Percentiles rank a stretch among this genome's conserved stretches.
These are phyloP conservation scores for Tuber brumale DNA, from an alignment of 495 filamentous ascomycete genomes.

Conservation along the genomic window DNA sequence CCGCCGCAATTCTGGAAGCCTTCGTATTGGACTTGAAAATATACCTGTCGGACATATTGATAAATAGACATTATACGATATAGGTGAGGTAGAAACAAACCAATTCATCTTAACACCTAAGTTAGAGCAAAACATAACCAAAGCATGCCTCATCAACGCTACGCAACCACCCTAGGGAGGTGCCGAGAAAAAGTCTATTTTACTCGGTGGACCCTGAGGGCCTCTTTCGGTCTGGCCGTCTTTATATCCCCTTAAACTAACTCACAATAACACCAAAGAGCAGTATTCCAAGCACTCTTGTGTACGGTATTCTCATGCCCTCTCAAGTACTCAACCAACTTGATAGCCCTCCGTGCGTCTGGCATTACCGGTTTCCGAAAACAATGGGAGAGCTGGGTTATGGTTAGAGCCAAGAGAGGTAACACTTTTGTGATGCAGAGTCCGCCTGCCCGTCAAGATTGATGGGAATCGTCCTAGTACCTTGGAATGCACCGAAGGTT, in stretches of 20 bases:
- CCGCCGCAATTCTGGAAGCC: slow-evolving; percentile 82
- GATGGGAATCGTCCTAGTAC: slow-evolving; percentile 39
- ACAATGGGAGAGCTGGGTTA: slow-evolving; percentile 65
- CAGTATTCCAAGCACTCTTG: slow-evolving; percentile 59
- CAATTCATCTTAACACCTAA: slow-evolving; percentile 67
- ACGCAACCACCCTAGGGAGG: slow-evolving; percentile 86
- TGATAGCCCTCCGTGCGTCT: slow-evolving; percentile 50
- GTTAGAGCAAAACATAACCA: slow-evolving; percentile 62
- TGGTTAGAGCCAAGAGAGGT: slow-evolving; percentile 72
- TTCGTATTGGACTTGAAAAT: slow-evolving; percentile 78
- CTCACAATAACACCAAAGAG: slow-evolving; percentile 59
- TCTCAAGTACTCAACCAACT: slow-evolving; percentile 53
- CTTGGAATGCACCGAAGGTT: slow-evolving; percentile 30
- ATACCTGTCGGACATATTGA: slow-evolving; percentile 47
- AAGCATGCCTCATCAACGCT: slow-evolving; percentile 79
- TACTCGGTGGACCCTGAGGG: slow-evolving; percentile 43
- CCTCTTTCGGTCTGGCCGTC: neutral
- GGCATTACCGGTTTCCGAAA: slow-evolving; percentile 66
- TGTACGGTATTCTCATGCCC: slow-evolving; percentile 57
- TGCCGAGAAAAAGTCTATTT: slow-evolving; percentile 76
- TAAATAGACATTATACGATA: neutral
- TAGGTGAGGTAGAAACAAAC: slow-evolving; percentile 51
- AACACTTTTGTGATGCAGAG: slow-evolving; percentile 73
- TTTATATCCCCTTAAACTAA: slow-evolving; percentile 54
- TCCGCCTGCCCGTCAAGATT: slow-evolving; percentile 77